Percentiles rank a stretch among this genome's conserved stretches.
These are phyloP conservation scores for Sclerotinia sclerotiorum DNA, from an alignment of 2,329 filamentous ascomycete species.

Conservation along the genomic window DNA sequence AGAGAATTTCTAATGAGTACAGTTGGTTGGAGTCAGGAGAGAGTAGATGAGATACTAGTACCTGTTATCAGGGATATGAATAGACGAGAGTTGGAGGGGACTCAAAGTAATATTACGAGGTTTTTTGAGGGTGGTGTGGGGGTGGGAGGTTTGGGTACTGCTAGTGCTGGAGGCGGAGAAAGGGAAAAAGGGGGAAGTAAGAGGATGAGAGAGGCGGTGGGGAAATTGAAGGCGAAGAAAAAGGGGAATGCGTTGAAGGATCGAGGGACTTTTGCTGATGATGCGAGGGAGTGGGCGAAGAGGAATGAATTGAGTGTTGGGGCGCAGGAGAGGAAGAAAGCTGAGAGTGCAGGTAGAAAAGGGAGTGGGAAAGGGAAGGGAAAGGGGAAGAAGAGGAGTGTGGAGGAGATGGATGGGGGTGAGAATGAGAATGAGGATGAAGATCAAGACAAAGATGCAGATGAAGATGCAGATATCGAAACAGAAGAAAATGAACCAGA, in stretches of 20 bases:
- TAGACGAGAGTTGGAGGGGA: conserved; percentile 79
- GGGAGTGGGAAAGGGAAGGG: conserved; percentile 26
- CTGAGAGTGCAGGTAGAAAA: conserved; percentile 23
- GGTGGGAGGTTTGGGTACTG: conserved; percentile 51
- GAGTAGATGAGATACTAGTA: conserved; percentile 92
- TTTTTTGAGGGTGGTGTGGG: conserved; percentile 80
- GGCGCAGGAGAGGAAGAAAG: conserved; percentile 33
- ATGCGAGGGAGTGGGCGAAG: conserved; percentile 39
- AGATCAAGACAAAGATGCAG: conserved; percentile 4
- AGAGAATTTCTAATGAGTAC: conserved; percentile 84
- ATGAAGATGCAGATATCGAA: conserved; percentile 18
- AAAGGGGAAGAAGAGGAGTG: conserved; percentile 18
- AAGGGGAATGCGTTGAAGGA: conserved; percentile 14
- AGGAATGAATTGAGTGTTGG: conserved; percentile 39
- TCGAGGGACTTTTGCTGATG: conserved; percentile 37
- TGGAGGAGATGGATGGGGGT: conserved; percentile 21
- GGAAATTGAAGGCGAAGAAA: conserved; percentile 58
- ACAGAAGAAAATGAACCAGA: conserved; percentile 18
- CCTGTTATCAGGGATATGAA: conserved; percentile 98
- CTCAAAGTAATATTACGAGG: conserved; percentile 92
- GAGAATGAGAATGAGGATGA: conserved; percentile 15
- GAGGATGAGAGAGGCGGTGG: conserved; percentile 74
- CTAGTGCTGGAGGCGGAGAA: conserved; percentile 62
- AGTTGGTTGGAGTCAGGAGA: conserved; percentile 87
- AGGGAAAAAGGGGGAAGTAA: conserved; percentile 57